Percentiles rank a stretch among this genome's conserved stretches.
Evolutionary conservation across 345 rosid species (phyloP).

Genomic region (Hibiscus mutabilis): DNA sequence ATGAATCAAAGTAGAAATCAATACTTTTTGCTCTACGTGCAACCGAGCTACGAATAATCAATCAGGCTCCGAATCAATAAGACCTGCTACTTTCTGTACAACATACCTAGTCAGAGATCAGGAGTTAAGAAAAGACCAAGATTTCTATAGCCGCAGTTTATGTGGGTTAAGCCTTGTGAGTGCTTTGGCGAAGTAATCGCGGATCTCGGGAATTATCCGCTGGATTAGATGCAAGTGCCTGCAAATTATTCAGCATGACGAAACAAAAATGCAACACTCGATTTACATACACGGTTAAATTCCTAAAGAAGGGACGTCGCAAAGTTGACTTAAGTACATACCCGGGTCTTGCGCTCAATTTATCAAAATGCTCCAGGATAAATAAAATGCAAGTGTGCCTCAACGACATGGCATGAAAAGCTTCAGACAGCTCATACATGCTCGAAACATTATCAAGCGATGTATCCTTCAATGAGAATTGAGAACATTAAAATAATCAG

Average conservation of each 20-base stretch:
- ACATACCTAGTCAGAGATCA: slow-evolving; percentile 31
- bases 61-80: slow-evolving; percentile 20
- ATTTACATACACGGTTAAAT: neutral
- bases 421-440: slow-evolving; percentile 98
- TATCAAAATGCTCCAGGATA: slow-evolving; percentile 85
- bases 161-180: slow-evolving; percentile 59
- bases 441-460: slow-evolving; percentile 80
- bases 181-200: slow-evolving; percentile 63
- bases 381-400: slow-evolving; percentile 88
- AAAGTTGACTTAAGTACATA: slow-evolving; percentile 26
- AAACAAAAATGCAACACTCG: neutral
- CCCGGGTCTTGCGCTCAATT: slow-evolving; percentile 72
- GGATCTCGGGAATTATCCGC: slow-evolving; percentile 69
- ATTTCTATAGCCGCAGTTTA: slow-evolving; percentile 49
- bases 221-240: slow-evolving; percentile 70
- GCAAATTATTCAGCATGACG: slow-evolving; percentile 17
- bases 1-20: slow-evolving; percentile 12
- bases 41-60: slow-evolving; percentile 19
- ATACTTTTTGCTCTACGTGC: neutral
- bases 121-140: slow-evolving; percentile 19
- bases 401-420: slow-evolving; percentile 84
- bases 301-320: neutral
- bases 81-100: slow-evolving; percentile 43
- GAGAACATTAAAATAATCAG: slow-evolving; percentile 18
- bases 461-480: slow-evolving; percentile 50